Evolutionary conservation across 208 protist genomes (phyloP), one percentile per base, ranked within the genome.

Genomic region (Balamuthia mandrillaris): DNA sequence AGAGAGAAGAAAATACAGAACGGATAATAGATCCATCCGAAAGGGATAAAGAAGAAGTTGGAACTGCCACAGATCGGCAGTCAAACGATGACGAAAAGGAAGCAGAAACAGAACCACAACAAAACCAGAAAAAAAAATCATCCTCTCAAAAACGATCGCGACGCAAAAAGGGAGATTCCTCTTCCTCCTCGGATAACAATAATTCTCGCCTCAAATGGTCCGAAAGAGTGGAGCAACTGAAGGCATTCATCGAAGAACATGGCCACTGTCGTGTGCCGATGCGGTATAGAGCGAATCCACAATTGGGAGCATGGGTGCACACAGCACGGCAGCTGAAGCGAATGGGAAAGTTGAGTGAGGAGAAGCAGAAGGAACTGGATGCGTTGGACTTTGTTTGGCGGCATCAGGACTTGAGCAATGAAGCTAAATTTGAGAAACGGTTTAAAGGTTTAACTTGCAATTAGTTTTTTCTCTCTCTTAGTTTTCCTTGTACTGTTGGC

Each of bases 261-360:
- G 75, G 75, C 56, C 75, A 83, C 54, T 83, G 56, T 54, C 61
- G 66, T 24, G 75, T 83, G 9, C 75, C 75, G 52, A 83, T 68
- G 75, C 41, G 56, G 7, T 83, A 39, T 35, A 66, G 75, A 10
- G 75, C 61, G 52, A 44, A 83, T n/a, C 51, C 56, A 0, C 61
- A 83, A 54, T 54, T 83, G 5, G 75, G 45, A 10, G 68, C 68
- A 5, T 78, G 68, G 68, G 68, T 78, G 41, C 27, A 60, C 10
- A 60, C 52, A 42, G 68, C 58, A 35, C 16, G 68, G 47, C 68
- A 78, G 68, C 4, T 42, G 29, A 29, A 78, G 31, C 68, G 68
- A 0, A 49, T 49, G 12, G 58, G 58, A 42, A 78, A 78, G 9
- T 33, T 78, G 24, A 60, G 45, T 14, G 24, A 58, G 41, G 68